Evolutionary conservation across 2,329 filamentous ascomycete genomes (phyloP).

Genomic region (Ilyonectria robusta): DNA sequence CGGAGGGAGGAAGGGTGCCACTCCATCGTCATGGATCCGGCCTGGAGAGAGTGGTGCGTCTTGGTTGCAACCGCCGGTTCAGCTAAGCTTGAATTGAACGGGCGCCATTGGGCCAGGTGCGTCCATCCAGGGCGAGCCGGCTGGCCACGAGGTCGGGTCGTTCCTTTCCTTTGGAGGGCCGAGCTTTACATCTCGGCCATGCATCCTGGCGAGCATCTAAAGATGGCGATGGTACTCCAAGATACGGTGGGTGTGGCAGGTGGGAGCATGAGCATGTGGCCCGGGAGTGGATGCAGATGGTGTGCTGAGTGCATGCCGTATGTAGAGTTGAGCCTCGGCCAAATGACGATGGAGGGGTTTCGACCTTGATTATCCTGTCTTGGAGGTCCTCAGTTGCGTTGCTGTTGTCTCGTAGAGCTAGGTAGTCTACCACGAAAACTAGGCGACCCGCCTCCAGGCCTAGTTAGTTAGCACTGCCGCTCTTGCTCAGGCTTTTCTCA

Average conservation of each 20-base stretch:
- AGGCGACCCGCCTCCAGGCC: too few relatives aligned
- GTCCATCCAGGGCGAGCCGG: constrained; percentile 15
- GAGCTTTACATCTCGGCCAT: neutral
- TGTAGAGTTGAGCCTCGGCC: neutral
- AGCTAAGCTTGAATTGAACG: constrained; percentile 2
- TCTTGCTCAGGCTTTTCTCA: too few relatives aligned
- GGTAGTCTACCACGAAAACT: too few relatives aligned
- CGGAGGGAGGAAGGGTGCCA: neutral
- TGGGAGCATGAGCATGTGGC: neutral
- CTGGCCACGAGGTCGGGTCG: constrained; percentile 21
- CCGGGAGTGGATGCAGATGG: constrained; percentile 2
- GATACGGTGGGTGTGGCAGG: constrained; percentile 5
- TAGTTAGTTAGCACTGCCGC: too few relatives aligned
- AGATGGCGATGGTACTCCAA: constrained; percentile 8
- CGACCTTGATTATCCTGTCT: neutral
- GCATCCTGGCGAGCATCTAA: constrained; percentile 1
- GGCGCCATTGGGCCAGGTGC: constrained; percentile 20
- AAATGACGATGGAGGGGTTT: neutral
- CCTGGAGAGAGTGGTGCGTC: neutral
- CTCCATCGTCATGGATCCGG: constrained; percentile 26
- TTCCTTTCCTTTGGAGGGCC: constrained; percentile 16
- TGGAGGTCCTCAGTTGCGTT: neutral
- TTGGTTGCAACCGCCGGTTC: neutral
- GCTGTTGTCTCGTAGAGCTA: neutral
- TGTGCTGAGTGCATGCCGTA: neutral